Evolutionary conservation across 2,329 filamentous ascomycete species (phyloP), one percentile per base, ranked within the genome.

Genomic region (Pestalotiopsis sp.): DNA sequence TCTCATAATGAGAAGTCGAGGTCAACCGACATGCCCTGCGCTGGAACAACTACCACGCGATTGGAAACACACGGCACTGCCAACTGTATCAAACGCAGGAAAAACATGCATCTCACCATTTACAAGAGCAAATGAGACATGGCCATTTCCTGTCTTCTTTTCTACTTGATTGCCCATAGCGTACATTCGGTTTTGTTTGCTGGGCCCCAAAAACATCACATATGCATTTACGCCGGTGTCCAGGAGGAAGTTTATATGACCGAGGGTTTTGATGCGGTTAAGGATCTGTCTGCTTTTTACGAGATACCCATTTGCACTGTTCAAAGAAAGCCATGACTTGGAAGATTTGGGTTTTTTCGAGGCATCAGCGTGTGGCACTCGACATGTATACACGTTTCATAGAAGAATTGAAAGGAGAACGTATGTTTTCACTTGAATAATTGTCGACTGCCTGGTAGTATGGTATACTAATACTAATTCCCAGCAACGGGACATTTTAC

Each of bases 291-390:
- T 36, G 31, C 31, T 36, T 36, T 38, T 62, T 62, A 62, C 36
- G 59, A 62, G 59, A 62, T 62, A 62, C 59, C 59, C 59, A 11
- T 12, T 39, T 62, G 45, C 45, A 52, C 45, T 20, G 17, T 52
- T 52, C 20, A 20, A 52, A 7, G n/a, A 52, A 20, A 36, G 31
- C 31, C 31, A 52, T 52, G 45, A 52, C 14, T 52, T 52, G 45
- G 31, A 36, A 36, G 31, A 36, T 36, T 36, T 36, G 31, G 31
- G 1, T 36, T 36, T 36, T 36, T 36, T 36, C 45, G 45, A 52
- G 17, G 45, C 6, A n/a, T 52, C 45, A n/a, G 20, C 9, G 14
- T 17, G 20, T n/a, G 20, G 45, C 45, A 20, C 45, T 52, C 20
- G n/a, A n/a, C 20, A n/a, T n/a, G 17, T n/a, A n/a, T 52, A 9